Evolutionary conservation across 2,329 filamentous ascomycete genomes (phyloP), one percentile per base, ranked within the genome.

Genomic region (Metarhizium humberi): DNA sequence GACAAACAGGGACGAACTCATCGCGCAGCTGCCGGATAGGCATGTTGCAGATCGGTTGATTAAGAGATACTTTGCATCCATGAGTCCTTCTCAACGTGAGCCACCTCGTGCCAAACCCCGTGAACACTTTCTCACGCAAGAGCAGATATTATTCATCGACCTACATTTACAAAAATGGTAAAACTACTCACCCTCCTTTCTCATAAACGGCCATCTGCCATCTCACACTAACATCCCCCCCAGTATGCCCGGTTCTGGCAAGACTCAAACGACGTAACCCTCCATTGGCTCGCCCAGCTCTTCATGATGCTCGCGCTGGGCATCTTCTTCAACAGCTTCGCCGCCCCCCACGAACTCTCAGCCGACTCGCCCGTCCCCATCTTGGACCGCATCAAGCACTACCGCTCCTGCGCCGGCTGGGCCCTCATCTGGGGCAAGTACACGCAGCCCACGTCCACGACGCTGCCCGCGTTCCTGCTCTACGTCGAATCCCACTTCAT

Each of bases 401-500:
- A 78, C 61, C 74, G 78, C 47, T 67, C 72, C 13, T 78, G 73
- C 18, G 76, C 78, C 5, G 73, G 75, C n/a, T 76, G 75, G 70
- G 77, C 77, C 16, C 69, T 84, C 30, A 68, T 78, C 11, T 68
- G 71, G 59, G 75, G 75, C 4, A 76, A 76, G 57, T 82, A 80
- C 62, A 73, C 73, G 1, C 74, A 74, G 45, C 79, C 80, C 1
- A 75, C 72, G 16, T 65, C 69, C 13, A 69, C 68, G 50, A 81
- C 77, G 1, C 67, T 82, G 32, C 76, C 77, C 50, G 75, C 78
- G 2, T 72, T 82, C 49, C 58, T 81, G 13, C 66, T 81, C 30
- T 81, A 79, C 56, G 67, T 76, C 18, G 80, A 83, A 64, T 72
- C 73, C 0, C 75, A 81, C 58, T 83, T 82, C 60, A 59, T 82